A percentile compares a stretch with the other conserved stretches of the same genome.
Conservation (phyloP, 2,329 filamentous ascomycete genomes). For the Orbilia quercus region DNA sequence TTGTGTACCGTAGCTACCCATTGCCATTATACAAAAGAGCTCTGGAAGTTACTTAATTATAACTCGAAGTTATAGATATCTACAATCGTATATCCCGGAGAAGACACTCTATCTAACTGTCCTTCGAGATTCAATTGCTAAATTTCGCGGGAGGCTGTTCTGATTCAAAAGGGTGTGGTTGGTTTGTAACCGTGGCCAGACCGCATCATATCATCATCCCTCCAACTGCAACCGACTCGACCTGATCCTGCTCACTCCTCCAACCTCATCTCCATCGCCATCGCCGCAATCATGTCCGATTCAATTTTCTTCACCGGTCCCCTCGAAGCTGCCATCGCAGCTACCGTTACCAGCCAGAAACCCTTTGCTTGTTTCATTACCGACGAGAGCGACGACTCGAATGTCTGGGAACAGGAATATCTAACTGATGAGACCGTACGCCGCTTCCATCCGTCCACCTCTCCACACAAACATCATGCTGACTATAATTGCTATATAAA, state of each 20-base stretch:
- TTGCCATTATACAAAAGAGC: not conserved
- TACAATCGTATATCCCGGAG: not conserved
- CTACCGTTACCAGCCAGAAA: slow-evolving; percentile 33
- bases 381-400: slow-evolving; percentile 43
- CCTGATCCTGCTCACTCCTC: slow-evolving; percentile 8
- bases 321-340: slow-evolving; percentile 46
- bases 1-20: not conserved
- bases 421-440: slow-evolving; percentile 30
- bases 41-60: not conserved
- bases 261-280: slow-evolving; percentile 1
- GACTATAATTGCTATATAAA: too few species aligned
- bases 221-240: too few species aligned
- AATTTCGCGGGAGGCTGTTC: slow-evolving; percentile 3
- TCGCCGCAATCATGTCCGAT: slow-evolving; percentile 15
- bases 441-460: not conserved
- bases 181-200: slow-evolving; percentile 20
- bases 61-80: not conserved
- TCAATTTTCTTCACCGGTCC: slow-evolving; percentile 53
- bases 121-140: slow-evolving; percentile 3
- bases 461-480: not conserved
- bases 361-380: slow-evolving; percentile 47
- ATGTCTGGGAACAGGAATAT: slow-evolving; percentile 43
- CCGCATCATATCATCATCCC: too few species aligned
- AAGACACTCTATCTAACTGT: not conserved
- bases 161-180: not conserved